Conservation (phyloP, 1,284 basidiomycete genomes). For the Tetrapyrgos nigripes region DNA sequence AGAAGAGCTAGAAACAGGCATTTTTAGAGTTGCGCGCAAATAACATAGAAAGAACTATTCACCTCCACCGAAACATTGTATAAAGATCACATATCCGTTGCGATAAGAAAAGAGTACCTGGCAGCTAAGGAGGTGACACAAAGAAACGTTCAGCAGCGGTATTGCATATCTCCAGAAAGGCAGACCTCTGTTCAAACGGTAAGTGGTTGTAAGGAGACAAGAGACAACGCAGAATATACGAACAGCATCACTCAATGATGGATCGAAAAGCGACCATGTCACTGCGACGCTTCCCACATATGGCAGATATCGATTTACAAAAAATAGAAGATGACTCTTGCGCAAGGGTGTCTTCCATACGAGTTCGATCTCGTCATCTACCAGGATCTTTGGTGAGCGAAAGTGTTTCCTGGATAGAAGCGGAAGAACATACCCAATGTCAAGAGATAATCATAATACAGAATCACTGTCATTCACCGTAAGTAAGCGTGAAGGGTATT, state of each 20-base stretch:
- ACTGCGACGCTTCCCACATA: conserved; percentile 6
- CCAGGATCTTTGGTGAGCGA: not conserved
- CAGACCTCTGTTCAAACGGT: not conserved
- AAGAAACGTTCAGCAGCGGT: not conserved
- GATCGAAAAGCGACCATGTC: conserved; percentile 5
- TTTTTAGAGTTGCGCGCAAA: not conserved
- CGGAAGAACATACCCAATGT: conserved; percentile 1
- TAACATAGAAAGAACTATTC: not conserved
- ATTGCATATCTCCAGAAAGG: not conserved
- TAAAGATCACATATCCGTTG: conserved; percentile 3
- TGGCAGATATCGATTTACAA: conserved; percentile 10
- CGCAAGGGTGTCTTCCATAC: conserved; percentile 8
- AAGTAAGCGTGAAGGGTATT: not conserved
- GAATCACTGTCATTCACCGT: not conserved
- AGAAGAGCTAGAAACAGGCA: conserved; percentile 3
- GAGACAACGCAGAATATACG: too few species aligned
- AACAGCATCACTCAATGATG: conserved; percentile 6
- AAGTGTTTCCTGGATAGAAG: not conserved
- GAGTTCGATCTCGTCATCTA: conserved; percentile 9
- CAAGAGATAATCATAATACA: conserved; percentile 11
- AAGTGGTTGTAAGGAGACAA: not conserved
- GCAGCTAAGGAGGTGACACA: conserved; percentile 1
- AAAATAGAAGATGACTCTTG: conserved; percentile 3
- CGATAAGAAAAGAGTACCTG: conserved; percentile 3
- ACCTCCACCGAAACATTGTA: not conserved